Evolutionary conservation across 257 asterid species (phyloP), one percentile per base, ranked within the genome.

Genomic region (Forsythia suspensa): DNA sequence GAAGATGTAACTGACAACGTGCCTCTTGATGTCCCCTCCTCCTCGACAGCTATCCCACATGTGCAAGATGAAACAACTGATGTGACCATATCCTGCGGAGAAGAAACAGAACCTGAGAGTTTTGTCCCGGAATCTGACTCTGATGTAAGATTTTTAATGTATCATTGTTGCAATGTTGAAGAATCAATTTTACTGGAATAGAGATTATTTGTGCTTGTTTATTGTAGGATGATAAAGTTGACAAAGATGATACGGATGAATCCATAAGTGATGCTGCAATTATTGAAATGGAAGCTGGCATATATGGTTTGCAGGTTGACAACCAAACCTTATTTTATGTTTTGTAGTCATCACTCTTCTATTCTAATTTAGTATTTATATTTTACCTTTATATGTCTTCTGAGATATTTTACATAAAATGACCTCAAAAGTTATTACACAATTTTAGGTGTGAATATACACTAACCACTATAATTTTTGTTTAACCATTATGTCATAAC

Each of bases 241-340:
- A 18, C 40, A 63, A 63, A 63, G 70, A 63, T n/a, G 16, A 63
- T 63, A 29, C 10, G 18, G n/a, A n/a, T 63, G 39, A 63, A 63
- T n/a, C 70, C 39, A 24, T 63, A 29, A 63, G 70, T 29, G 39
- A 63, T 29, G 18, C 70, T 29, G 70, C 70, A 29, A 63, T 10
- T 63, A 63, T 63, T 63, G 70, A 63, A 63, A 63, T 63, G 40
- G 70, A 63, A 63, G 70, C 70, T 63, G 70, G 40, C 40, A 63
- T 63, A 29, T 63, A 63, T 4, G 70, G 70, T 63, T 63, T 63
- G 70, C 70, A 63, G 70, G 70, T 63, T 63, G 39, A 29, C 70
- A 11, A 29, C 40, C 38, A 11, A 63, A 63, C 9, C 70, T 29
- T 63, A 21, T 63, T 24, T 63, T n/a, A 57, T 57, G 34, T 57